phyloP scores from a whole-genome alignment of 2,329 filamentous ascomycete species.

The Dactylellina cionopaga region DNA sequence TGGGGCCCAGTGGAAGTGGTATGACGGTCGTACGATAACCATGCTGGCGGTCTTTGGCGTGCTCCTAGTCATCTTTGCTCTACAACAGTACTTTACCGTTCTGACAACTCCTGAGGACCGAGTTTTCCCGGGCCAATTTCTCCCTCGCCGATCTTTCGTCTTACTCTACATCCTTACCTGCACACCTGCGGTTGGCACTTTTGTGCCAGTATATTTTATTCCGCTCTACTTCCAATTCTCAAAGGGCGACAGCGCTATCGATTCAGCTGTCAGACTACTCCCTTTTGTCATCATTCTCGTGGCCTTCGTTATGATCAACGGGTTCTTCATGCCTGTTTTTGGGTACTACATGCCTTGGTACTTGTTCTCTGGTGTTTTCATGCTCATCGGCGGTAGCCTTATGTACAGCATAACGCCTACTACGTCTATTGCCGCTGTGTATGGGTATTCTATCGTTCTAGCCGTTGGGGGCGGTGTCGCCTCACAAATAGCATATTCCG shows the following conservation, averaged over 20 bases:
- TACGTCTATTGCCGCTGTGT: conserved; percentile 57
- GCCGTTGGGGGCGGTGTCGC: conserved; percentile 61
- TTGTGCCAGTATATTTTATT: conserved; percentile 66
- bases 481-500: conserved; percentile 60
- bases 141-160: conserved; percentile 60
- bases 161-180: conserved; percentile 63
- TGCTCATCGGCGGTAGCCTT: conserved; percentile 57
- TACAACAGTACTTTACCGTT: conserved; percentile 64
- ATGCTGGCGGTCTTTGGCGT: conserved; percentile 65
- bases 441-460: conserved; percentile 61
- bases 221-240: conserved; percentile 69
- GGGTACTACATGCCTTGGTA: conserved; percentile 63
- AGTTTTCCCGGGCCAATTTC: conserved; percentile 66
- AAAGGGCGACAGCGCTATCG: conserved; percentile 61
- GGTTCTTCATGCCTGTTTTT: conserved; percentile 60
- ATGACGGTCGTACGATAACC: conserved; percentile 62
- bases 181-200: conserved; percentile 59
- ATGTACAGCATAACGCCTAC: conserved; percentile 56
- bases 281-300: conserved; percentile 62
- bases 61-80: conserved; percentile 62
- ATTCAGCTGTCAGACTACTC: conserved; percentile 62
- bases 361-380: conserved; percentile 59
- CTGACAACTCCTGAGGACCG: conserved; percentile 63
- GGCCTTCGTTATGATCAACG: conserved; percentile 60
- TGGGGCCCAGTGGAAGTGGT: conserved; percentile 65